Percentiles rank a stretch among this genome's conserved stretches.
Evolutionary conservation across 2,329 filamentous ascomycete genomes (phyloP).

Genomic region (Emmonsia crescens): DNA sequence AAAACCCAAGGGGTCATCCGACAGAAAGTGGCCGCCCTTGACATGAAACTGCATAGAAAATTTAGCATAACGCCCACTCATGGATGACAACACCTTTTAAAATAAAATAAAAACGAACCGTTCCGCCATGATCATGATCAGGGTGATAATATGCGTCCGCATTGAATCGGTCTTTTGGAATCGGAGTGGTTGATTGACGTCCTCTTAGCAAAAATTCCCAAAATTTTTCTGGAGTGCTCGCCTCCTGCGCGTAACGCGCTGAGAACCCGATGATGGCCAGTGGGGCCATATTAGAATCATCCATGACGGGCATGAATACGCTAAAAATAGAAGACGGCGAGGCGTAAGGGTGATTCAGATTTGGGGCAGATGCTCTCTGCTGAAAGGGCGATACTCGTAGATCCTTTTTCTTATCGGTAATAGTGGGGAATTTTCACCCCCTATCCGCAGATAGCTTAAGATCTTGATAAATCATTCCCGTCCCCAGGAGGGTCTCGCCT

Average conservation of each 20-base stretch:
- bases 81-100: neutral
- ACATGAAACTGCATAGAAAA: neutral
- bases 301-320: neutral
- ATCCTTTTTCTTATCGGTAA: neutral
- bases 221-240: conserved; percentile 21
- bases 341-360: neutral
- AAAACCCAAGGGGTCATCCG: conserved; percentile 6
- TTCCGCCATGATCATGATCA: conserved; percentile 25
- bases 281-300: neutral
- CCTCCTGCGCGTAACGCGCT: conserved; percentile 24
- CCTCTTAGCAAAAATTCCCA: conserved; percentile 25
- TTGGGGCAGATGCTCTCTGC: neutral
- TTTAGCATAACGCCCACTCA: neutral
- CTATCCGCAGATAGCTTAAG: neutral
- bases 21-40: conserved; percentile 6
- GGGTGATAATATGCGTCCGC: conserved; percentile 29
- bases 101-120: conserved; percentile 14
- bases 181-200: conserved; percentile 22
- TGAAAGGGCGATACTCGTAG: neutral
- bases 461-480: neutral
- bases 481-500: neutral
- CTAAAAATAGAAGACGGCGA: neutral
- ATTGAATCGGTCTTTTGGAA: conserved; percentile 29
- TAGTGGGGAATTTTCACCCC: neutral
- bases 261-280: conserved; percentile 28